These are phyloP conservation scores for Telfairia occidentalis DNA, from an alignment of 331 rosid genomes.

Conservation along the genomic window DNA sequence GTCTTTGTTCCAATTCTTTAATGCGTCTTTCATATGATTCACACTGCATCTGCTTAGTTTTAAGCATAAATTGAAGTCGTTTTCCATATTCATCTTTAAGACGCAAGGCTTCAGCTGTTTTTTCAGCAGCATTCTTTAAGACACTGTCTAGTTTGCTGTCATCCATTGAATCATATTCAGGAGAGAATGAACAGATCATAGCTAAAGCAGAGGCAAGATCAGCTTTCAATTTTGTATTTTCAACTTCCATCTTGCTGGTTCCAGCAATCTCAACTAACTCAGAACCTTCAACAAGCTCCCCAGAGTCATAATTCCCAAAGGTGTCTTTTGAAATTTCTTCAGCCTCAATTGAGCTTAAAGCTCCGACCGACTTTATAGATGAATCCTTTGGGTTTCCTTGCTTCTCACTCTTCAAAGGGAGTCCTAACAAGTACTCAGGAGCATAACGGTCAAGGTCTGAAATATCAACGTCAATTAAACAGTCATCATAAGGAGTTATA, in stretches of 20 bases:
- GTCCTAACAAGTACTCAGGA: constrained; percentile 60
- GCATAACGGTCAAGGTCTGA: constrained; percentile 71
- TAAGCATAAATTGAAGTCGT: constrained; percentile 63
- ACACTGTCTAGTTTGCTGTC: constrained; percentile 50
- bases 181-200: constrained; percentile 53
- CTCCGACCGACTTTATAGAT: constrained; percentile 33
- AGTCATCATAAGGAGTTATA: constrained; percentile 70
- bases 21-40: constrained; percentile 76
- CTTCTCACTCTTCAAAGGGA: constrained; percentile 53
- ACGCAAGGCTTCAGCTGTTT: constrained; percentile 81
- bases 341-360: constrained; percentile 48
- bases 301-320: constrained; percentile 41
- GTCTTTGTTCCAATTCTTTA: constrained; percentile 76
- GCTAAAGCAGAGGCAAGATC: constrained; percentile 84
- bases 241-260: constrained; percentile 86
- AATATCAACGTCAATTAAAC: constrained; percentile 73
- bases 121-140: constrained; percentile 59
- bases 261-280: constrained; percentile 87
- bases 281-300: constrained; percentile 54
- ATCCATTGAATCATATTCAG: constrained; percentile 53
- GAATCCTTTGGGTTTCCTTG: constrained; percentile 48
- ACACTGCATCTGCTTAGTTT: constrained; percentile 66
- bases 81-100: constrained; percentile 74
- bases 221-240: constrained; percentile 91
- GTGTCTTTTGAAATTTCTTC: constrained; percentile 36